Conservation (phyloP, 176 grass and related monocot species). For the Lolium perenne region DNA sequence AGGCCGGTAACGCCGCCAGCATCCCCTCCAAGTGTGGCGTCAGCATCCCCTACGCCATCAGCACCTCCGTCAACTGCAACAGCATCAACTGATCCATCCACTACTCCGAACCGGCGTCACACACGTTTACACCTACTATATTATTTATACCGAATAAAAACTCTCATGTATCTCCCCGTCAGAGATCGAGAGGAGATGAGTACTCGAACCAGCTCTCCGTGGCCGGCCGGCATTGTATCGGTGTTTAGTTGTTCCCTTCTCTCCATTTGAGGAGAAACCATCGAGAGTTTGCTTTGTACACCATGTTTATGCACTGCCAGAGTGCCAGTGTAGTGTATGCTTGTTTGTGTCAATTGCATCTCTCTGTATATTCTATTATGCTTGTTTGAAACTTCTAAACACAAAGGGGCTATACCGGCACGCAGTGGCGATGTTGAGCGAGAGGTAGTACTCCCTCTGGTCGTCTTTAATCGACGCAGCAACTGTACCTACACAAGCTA, state of each 20-base stretch:
- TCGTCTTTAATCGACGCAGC: too few species aligned
- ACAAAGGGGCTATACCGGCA: too few species aligned
- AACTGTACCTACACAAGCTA: too few species aligned
- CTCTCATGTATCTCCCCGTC: background rate
- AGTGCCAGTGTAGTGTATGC: too few species aligned
- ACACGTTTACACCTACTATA: background rate
- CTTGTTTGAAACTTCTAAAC: too few species aligned
- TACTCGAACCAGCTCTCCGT: background rate
- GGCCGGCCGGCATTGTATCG: background rate
- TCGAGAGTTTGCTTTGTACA: background rate
- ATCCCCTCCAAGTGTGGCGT: conserved; percentile 56
- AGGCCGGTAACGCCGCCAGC: conserved; percentile 35
- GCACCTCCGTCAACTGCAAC: conserved; percentile 39
- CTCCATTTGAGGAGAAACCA: background rate
- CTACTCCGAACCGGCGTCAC: conserved; percentile 9
- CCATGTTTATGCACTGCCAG: too few species aligned
- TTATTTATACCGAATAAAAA: background rate
- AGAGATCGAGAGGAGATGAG: background rate
- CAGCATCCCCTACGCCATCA: conserved; percentile 52
- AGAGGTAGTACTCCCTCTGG: too few species aligned
- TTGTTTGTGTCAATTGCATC: too few species aligned
- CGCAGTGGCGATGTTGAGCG: too few species aligned
- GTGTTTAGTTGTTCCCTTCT: background rate
- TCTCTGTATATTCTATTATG: too few species aligned
- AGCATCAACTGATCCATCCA: conserved; percentile 18